These are phyloP conservation scores for Lathyrus aphaca DNA, from an alignment of 306 rosid genomes.

Conservation along the genomic window DNA sequence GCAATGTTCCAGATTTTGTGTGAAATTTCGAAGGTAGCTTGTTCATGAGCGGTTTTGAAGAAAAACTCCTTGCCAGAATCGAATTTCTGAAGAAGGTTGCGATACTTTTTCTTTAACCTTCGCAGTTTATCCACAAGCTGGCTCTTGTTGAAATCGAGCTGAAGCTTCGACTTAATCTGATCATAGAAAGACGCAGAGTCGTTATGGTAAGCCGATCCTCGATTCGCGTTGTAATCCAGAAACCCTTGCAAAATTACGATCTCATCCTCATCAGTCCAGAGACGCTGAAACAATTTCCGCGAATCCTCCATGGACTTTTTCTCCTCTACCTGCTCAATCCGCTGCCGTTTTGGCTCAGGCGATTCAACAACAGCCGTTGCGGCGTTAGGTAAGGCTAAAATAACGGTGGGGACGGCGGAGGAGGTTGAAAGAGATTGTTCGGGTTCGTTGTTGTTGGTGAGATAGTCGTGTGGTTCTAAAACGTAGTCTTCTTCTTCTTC, in stretches of 20 bases:
- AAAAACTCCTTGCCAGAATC: constrained; percentile 55
- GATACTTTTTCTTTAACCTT: constrained; percentile 75
- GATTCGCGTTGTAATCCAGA: constrained; percentile 55
- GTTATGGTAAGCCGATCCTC: constrained; percentile 47
- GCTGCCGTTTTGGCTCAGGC: neutral
- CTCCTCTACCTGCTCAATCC: neutral
- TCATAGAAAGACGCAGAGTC: constrained; percentile 53
- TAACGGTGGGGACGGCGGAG: constrained; percentile 1
- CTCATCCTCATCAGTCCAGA: constrained; percentile 84
- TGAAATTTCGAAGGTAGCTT: constrained; percentile 65
- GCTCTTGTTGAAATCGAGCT: constrained; percentile 60
- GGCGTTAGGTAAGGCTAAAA: constrained; percentile 3
- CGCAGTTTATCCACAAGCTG: constrained; percentile 79
- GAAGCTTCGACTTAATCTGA: constrained; percentile 59
- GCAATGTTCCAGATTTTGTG: constrained; percentile 64
- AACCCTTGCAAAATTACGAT: constrained; percentile 66
- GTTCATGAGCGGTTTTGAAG: constrained; percentile 67
- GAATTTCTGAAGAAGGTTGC: constrained; percentile 44
- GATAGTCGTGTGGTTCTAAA: neutral
- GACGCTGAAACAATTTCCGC: constrained; percentile 52
- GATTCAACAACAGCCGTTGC: neutral
- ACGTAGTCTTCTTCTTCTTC: neutral
- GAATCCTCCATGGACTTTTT: constrained; percentile 42
- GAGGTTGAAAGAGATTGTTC: neutral
- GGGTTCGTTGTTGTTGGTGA: neutral